Evolutionary conservation across 306 rosid genomes (phyloP), one percentile per base, ranked within the genome.

Genomic region (Pachyrhizus erosus): DNA sequence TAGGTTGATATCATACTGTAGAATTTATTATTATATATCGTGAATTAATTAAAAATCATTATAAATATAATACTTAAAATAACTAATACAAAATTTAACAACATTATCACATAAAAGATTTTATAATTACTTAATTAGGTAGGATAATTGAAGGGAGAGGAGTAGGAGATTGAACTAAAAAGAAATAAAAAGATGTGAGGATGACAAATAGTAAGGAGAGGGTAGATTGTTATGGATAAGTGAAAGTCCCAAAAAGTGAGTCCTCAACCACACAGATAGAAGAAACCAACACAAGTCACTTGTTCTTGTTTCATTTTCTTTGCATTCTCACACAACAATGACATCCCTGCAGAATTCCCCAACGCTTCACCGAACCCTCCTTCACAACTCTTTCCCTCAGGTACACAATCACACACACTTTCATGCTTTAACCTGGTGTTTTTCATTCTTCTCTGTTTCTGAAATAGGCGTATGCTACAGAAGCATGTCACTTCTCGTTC

Each of bases 311-410:
- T 51, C 34, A 21, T 68, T 83, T 51, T 71, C 70, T 76, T 40
- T 57, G 40, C 79, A 74, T 33, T 34, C 72, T 18, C 33, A 76
- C 23, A 31, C 76, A 76, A 74, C 90, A 87, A 94, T 94, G 98
- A 90, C 87, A 40, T 83, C 92, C 34, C 87, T 93, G 58, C 98
- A 90, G 84, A 90, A 87, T 82, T 86, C 93, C 17, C 89, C 96
- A 37, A 70, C 96, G 31, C 80, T 89, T 57, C 91, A 94, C 66
- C 83, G 76, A 14, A 79, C 91, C 11, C 77, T 87, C 79, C 89
- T 93, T 60, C 92, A 80, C 86, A 87, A 85, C 68, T 82, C 93
- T 81, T 88, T 90, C 72, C 89, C 95, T 79, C 96, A 81, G 97
- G 99, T 93, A 65, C 23, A 27, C 33, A 3, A 21, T 4, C 46